Evolutionary conservation across 306 rosid species (phyloP).

Genomic region (Lotus japonicus): DNA sequence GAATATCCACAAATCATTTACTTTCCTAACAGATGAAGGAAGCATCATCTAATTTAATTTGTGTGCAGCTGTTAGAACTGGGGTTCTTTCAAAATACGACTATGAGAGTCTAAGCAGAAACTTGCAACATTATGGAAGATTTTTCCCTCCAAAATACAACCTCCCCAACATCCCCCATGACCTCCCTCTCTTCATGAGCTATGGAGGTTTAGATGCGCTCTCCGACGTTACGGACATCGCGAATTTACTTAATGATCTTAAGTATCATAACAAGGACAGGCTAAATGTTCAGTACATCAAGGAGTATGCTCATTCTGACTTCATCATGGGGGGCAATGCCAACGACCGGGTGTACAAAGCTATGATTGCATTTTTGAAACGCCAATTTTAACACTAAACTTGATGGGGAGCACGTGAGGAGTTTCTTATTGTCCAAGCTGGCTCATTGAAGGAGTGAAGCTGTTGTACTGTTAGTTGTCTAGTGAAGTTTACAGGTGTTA

Average conservation of each 20-base stretch:
- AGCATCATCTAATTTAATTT: background rate
- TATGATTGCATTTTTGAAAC: conserved; percentile 38
- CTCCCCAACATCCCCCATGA: conserved; percentile 55
- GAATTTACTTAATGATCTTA: conserved; percentile 31
- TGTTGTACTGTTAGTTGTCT: no score
- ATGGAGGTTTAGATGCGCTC: conserved; percentile 65
- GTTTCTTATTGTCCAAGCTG: no score
- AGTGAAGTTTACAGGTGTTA: no score
- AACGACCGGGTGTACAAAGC: conserved; percentile 40
- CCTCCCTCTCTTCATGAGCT: conserved; percentile 62
- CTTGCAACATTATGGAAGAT: conserved; percentile 31
- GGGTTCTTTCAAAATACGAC: conserved; percentile 47
- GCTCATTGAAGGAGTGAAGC: no score
- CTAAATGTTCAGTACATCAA: conserved; percentile 47
- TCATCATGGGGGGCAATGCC: conserved; percentile 51
- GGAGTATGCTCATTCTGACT: conserved; percentile 63
- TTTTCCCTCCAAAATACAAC: conserved; percentile 51
- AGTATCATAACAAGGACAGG: conserved; percentile 50
- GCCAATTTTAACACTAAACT: background rate
- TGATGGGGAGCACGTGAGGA: background rate
- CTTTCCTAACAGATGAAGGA: no score
- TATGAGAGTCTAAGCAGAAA: conserved; percentile 25
- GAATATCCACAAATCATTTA: no score
- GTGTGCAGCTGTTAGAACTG: conserved; percentile 43
- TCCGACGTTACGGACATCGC: conserved; percentile 45